phyloP scores from a whole-genome alignment of 2,329 filamentous ascomycete genomes.

The Tolypocladium album region DNA sequence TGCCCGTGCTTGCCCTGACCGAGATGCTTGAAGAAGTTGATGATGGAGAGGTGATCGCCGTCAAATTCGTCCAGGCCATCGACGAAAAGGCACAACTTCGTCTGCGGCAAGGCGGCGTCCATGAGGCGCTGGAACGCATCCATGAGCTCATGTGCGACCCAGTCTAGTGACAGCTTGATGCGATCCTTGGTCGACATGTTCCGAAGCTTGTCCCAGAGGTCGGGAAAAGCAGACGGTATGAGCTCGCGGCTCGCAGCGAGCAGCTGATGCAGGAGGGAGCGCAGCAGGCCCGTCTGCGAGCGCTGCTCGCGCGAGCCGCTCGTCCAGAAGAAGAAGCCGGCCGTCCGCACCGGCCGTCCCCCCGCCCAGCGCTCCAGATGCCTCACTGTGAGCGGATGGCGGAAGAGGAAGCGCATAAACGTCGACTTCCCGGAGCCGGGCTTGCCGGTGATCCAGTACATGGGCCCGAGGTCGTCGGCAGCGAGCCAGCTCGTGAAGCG shows the following conservation, averaged over 20 bases:
- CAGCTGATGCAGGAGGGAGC: constrained; percentile 24
- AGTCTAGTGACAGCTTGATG: constrained; percentile 16
- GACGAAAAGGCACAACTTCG: constrained; percentile 17
- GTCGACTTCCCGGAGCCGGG: constrained; percentile 36
- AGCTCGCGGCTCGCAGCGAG: constrained; percentile 13
- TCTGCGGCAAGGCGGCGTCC: constrained; percentile 7
- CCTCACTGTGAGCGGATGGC: constrained; percentile 8
- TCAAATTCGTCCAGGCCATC: constrained; percentile 24
- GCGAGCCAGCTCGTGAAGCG: constrained; percentile 17
- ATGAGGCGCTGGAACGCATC: constrained; percentile 12
- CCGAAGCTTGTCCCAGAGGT: constrained; percentile 15
- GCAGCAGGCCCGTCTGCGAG: constrained; percentile 23
- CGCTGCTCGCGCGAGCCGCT: constrained; percentile 25
- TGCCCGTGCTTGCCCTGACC: constrained; percentile 4
- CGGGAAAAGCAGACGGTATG: constrained; percentile 14
- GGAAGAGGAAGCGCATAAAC: constrained; percentile 26
- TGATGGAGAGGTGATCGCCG: constrained; percentile 15
- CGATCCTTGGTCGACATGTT: constrained; percentile 19
- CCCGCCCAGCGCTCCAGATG: constrained; percentile 16
- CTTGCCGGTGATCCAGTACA: constrained; percentile 28
- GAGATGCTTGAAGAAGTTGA: constrained; percentile 16
- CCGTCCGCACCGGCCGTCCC: constrained; percentile 14
- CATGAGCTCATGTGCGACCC: constrained; percentile 18
- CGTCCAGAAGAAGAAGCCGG: constrained; percentile 35
- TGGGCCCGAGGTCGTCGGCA: constrained; percentile 7